phyloP scores from a whole-genome alignment of 768 basidiomycete species.

The Hebeloma cylindrosporum region DNA sequence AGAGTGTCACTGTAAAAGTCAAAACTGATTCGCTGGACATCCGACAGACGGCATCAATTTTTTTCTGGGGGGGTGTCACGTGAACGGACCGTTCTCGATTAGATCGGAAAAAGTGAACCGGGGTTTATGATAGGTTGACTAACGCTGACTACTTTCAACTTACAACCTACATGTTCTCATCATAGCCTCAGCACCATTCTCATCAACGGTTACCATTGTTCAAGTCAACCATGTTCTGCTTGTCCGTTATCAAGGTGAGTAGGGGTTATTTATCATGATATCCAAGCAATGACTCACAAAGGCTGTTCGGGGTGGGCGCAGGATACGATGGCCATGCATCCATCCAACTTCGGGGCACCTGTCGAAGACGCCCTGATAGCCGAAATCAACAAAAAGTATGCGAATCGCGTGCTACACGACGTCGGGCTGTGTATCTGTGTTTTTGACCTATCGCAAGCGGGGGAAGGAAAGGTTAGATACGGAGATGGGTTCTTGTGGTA shows the following conservation, averaged over 20 bases:
- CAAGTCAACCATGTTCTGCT: slow-evolving; percentile 25
- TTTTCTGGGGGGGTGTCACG: no score
- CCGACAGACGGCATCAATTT: no score
- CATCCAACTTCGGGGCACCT: slow-evolving; percentile 79
- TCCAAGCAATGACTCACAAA: neutral
- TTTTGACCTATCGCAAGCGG: slow-evolving; percentile 82
- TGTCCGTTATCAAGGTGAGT: slow-evolving; percentile 42
- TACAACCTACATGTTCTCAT: no score
- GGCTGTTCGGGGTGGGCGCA: slow-evolving; percentile 27
- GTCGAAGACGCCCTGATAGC: slow-evolving; percentile 77
- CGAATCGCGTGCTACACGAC: slow-evolving; percentile 87
- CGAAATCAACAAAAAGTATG: slow-evolving; percentile 94
- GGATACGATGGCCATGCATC: slow-evolving; percentile 92
- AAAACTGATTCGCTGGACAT: no score
- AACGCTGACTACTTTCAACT: no score
- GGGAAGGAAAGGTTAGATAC: slow-evolving; percentile 91
- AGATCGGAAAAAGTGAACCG: no score
- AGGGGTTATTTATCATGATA: neutral
- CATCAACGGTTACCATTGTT: no score
- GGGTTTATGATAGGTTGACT: no score
- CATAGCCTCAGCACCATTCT: no score
- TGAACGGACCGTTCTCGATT: no score
- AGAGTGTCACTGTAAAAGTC: no score
- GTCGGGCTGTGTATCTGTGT: slow-evolving; percentile 90
- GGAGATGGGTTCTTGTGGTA: slow-evolving; percentile 97